Base-by-base conservation (phyloP, 1,139 yeast genomes). In the Insectozyma bohioensis region DNA sequence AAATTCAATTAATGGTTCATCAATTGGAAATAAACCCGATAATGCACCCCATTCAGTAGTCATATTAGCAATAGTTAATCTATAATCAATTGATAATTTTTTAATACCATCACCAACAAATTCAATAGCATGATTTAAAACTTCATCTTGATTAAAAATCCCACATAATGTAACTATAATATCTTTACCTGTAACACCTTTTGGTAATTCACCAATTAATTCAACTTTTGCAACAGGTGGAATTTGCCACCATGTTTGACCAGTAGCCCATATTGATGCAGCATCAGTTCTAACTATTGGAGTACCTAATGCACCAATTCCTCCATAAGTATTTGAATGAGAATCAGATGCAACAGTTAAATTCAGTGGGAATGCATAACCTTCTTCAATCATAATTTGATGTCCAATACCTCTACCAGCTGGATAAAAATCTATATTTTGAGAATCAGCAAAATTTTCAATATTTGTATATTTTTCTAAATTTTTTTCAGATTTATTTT, bases 31-130 rank as follows among this genome's bases (percentile, higher is more conserved):
- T 40, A 92, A 67, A 27, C 99, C 99, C 5, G 96, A 85, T 11
- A 92, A 70, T 1, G 99, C 98, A 49, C 99, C 99, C 99, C 99
- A 92, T 63, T 92, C 99, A 25, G 99, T 92, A 32, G 98, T 92
- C 99, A 92, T 92, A 56, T 92, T 92, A 36, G 98, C 98, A 47
- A 92, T 90, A 14, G 98, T 92, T 46, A 92, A 73, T 56, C 99
- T 78, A 61, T 86, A 90, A 58, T 92, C 99, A 26, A 92, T 77
- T 2, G 95, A 72, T 39, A 92, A 69, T 42, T 76, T 71, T 25
- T 72, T 66, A 16, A 92, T 72, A 26, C 92, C 94, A 39, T 85
- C 95, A 36, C 97, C 98, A 6, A 83, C 80, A 61, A 92, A 92
- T 64, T 92, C 99, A 48, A 94, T 87, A 13, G 98, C 97, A 58